Evolutionary conservation across 164 flowering plant species (phyloP).

Genomic region (Dillenia suffruticosa): DNA sequence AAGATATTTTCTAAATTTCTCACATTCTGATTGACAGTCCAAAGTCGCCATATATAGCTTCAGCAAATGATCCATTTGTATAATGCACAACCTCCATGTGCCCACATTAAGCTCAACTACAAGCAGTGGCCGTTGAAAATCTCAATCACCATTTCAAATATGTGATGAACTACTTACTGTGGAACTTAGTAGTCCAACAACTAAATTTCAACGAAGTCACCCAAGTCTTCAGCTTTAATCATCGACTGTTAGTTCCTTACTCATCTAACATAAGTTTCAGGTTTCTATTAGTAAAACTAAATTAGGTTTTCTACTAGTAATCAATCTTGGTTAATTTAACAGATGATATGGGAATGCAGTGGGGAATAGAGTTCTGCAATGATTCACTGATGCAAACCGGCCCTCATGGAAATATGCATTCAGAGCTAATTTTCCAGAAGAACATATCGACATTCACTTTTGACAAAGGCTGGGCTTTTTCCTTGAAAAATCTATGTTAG

Average conservation of each 20-base stretch:
- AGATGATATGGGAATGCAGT: slow-evolving; percentile 81
- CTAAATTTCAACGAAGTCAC: slow-evolving; percentile 11
- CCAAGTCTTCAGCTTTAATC: slow-evolving; percentile 11
- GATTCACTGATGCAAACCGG: slow-evolving; percentile 50
- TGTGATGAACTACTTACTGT: slow-evolving; percentile 3
- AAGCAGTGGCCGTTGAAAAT: slow-evolving; percentile 15
- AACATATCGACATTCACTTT: slow-evolving; percentile 60
- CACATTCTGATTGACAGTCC: too few species aligned
- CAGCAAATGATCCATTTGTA: background rate
- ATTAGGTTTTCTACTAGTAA: too few species aligned
- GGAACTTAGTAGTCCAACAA: slow-evolving; percentile 12
- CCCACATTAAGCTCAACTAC: slow-evolving; percentile 15
- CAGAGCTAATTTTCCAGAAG: slow-evolving; percentile 63
- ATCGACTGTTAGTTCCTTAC: slow-evolving; percentile 3
- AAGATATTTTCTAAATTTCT: too few species aligned
- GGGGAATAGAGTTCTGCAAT: slow-evolving; percentile 62
- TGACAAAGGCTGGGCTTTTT: slow-evolving; percentile 74
- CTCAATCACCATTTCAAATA: slow-evolving; percentile 11
- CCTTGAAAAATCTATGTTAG: slow-evolving; percentile 69
- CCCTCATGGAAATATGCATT: slow-evolving; percentile 57
- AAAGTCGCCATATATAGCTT: too few species aligned
- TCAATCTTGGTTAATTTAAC: slow-evolving; percentile 3
- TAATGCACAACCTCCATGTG: slow-evolving; percentile 11
- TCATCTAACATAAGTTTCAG: background rate
- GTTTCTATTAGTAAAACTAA: background rate